Conservation (phyloP, 1,284 basidiomycete species). For the Xerocomus amazonicus region DNA sequence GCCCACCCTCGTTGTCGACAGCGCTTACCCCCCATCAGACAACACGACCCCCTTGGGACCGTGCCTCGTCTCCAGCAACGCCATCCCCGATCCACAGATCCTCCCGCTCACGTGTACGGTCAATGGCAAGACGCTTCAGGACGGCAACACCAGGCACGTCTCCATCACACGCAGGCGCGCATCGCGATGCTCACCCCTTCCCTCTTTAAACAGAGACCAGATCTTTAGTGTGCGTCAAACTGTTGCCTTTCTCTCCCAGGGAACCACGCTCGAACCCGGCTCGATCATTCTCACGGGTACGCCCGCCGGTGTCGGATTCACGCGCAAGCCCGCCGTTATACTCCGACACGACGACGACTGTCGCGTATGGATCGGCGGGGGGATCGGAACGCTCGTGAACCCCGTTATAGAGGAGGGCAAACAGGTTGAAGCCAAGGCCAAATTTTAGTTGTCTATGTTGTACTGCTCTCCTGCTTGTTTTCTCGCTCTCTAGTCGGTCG, state of each 20-base stretch:
- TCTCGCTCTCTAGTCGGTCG: too few relatives aligned
- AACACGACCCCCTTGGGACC: conserved; percentile 77
- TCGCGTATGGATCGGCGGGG: conserved; percentile 58
- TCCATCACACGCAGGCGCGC: background rate
- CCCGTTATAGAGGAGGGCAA: conserved; percentile 63
- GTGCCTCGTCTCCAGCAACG: conserved; percentile 62
- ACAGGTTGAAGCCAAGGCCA: conserved; percentile 30
- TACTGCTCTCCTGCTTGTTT: background rate
- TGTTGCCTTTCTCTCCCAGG: conserved; percentile 78
- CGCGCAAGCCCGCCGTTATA: conserved; percentile 64
- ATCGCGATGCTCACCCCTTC: background rate
- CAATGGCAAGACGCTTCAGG: conserved; percentile 68
- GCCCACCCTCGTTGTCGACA: too few relatives aligned
- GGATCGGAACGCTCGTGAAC: conserved; percentile 74
- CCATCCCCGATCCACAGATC: conserved; percentile 68
- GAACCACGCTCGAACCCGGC: conserved; percentile 81
- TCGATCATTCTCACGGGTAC: conserved; percentile 81
- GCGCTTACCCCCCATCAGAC: conserved; percentile 42
- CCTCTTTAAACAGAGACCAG: conserved; percentile 49
- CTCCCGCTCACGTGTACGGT: conserved; percentile 63
- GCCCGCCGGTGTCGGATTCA: conserved; percentile 76
- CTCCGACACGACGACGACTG: conserved; percentile 77
- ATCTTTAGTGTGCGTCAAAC: conserved; percentile 72
- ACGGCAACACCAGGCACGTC: conserved; percentile 68
- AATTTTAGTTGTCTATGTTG: conserved; percentile 31